These are phyloP conservation scores for Clausena lansium DNA, from an alignment of 345 rosid genomes.

Conservation along the genomic window DNA sequence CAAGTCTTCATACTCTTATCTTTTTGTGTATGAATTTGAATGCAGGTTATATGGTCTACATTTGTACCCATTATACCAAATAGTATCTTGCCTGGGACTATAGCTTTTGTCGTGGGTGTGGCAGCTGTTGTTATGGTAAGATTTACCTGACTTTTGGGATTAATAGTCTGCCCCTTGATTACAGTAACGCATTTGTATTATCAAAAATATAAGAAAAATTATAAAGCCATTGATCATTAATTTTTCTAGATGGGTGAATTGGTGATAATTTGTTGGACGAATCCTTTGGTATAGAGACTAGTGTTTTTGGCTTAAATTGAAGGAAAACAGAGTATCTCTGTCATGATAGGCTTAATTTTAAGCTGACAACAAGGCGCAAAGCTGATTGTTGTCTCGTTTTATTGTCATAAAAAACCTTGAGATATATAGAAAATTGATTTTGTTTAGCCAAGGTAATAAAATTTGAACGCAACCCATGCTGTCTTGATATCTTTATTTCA, in stretches of 20 bases:
- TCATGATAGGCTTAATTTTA: background rate
- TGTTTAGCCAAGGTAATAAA: background rate
- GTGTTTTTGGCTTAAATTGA: background rate
- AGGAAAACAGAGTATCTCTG: background rate
- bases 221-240: background rate
- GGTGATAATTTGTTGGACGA: background rate
- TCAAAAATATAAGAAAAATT: background rate
- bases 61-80: constrained; percentile 75
- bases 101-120: constrained; percentile 57
- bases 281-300: background rate
- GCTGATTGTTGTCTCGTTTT: background rate
- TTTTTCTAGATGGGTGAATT: background rate
- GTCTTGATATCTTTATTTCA: background rate
- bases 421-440: background rate
- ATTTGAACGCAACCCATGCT: background rate
- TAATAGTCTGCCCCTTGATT: background rate
- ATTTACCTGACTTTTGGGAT: constrained; percentile 15
- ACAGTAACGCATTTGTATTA: background rate
- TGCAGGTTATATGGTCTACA: constrained; percentile 92
- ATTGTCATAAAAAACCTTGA: background rate
- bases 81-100: constrained; percentile 62
- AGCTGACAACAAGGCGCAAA: background rate
- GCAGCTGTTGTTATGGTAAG: constrained; percentile 77
- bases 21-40: constrained; percentile 3
- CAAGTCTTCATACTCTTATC: background rate